Base-by-base conservation (phyloP, 2,329 filamentous ascomycete species). In the Rhexocercosporidium sp. region DNA sequence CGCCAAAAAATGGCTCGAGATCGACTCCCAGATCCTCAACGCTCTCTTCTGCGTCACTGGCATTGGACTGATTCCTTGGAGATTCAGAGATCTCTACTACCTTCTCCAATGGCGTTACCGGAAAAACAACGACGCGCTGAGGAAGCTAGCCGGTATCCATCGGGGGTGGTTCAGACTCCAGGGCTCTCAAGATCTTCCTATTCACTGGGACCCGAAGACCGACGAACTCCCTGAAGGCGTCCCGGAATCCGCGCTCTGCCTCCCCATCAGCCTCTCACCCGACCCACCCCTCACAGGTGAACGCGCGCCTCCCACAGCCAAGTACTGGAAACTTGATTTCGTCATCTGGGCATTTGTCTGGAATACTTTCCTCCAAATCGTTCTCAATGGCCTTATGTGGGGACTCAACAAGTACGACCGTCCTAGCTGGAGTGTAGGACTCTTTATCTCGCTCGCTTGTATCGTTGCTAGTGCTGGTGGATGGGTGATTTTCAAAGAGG, bases 41-140 rank as follows among this genome's bases (percentile, higher is more conserved):
- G 91, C 85, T 0, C 85, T 96, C 0, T 96, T 96, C 83, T 95
- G 92, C 78, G 88, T 96, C 11, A 94, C 92, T 0, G 93, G 89
- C 0, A 93, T 96, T 68, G 93, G 93, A 0, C 83, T 96, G n/a
- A 89, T 91, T 1, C 93, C 93, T 0, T 96, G 92, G 93, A 86
- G 93, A 20, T 91, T 94, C 72, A 84, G 93, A 44, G 93, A 96
- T 75, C 79, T 92, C 14, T 95, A 89, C 77, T 93, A 87, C 75
- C 82, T 93, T 46, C 77, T 91, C 49, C 82, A 84, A 73, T 70
- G 66, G 65, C 66, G 71, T n/a, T 62, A 54, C 31, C 14, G 44
- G 7, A 66, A 68, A 56, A 53, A 72, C 14, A 59, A 66, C 1
- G 22, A 62, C 7, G 68, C 56, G 7, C 39, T 73, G 53, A 69